These are phyloP conservation scores for Blepharisma undulans DNA, from an alignment of 169 alveolate genomes.

Conservation along the genomic window DNA sequence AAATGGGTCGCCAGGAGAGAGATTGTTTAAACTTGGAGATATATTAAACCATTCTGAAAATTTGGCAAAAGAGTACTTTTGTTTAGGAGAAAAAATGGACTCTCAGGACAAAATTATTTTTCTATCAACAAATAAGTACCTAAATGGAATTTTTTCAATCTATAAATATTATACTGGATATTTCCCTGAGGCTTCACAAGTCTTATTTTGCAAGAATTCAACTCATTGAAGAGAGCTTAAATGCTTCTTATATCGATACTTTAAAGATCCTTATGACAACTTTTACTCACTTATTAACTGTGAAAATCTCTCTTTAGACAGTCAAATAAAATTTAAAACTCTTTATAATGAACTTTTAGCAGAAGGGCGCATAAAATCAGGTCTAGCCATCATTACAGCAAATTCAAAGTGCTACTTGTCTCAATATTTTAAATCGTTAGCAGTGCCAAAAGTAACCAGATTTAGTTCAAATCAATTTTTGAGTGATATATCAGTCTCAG, in stretches of 20 bases:
- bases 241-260: background rate
- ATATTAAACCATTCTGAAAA: background rate
- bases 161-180: background rate
- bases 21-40: background rate
- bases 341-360: background rate
- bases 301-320: background rate
- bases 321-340: background rate
- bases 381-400: background rate
- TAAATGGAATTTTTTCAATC: background rate
- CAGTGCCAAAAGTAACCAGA: background rate
- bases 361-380: background rate
- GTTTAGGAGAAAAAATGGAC: background rate
- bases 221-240: background rate
- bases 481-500: background rate
- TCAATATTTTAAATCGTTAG: background rate
- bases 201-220: constrained; percentile 1
- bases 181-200: background rate
- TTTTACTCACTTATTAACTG: background rate
- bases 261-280: background rate
- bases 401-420: background rate
- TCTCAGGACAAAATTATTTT: background rate
- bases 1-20: background rate
- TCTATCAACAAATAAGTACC: background rate
- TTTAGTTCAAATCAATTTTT: background rate
- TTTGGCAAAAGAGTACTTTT: background rate